A percentile compares a stretch with the other conserved stretches of the same genome.
phyloP scores from a whole-genome alignment of 192 early-diverging fungal species.

The Gamsiella multidivaricata region DNA sequence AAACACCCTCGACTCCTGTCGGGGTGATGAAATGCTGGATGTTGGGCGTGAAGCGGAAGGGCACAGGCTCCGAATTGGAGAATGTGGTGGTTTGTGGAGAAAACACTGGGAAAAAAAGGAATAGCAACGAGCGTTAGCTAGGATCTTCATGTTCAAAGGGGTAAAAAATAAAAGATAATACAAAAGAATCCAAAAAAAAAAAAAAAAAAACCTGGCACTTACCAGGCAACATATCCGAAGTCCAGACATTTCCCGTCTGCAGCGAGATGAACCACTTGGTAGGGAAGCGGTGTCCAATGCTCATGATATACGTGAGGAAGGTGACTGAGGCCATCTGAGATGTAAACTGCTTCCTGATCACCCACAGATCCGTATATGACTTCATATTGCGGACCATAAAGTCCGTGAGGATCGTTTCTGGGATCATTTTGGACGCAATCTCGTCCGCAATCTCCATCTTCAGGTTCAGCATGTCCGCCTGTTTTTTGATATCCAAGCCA shows the following conservation, averaged over 20 bases:
- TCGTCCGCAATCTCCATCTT: slow-evolving; percentile 91
- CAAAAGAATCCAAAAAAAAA: slow-evolving; percentile 52
- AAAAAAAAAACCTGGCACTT: slow-evolving; percentile 11
- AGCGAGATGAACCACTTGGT: slow-evolving; percentile 90
- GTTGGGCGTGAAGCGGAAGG: slow-evolving; percentile 98
- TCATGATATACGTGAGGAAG: slow-evolving; percentile 93
- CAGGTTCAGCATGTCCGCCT: slow-evolving; percentile 76
- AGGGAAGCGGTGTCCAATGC: slow-evolving; percentile 88
- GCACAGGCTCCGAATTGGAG: slow-evolving; percentile 87
- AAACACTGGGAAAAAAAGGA: slow-evolving; percentile 49
- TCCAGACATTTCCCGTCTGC: slow-evolving; percentile 87
- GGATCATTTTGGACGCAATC: slow-evolving; percentile 86
- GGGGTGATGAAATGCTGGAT: slow-evolving; percentile 95
- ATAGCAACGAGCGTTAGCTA: too few species aligned
- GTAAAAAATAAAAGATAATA: background rate
- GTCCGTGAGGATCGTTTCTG: slow-evolving; percentile 84
- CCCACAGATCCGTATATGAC: slow-evolving; percentile 92
- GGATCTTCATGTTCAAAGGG: too few species aligned
- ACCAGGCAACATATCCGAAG: slow-evolving; percentile 87
- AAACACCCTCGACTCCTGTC: slow-evolving; percentile 93
- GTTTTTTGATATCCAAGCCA: slow-evolving; percentile 65
- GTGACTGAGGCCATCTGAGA: slow-evolving; percentile 87
- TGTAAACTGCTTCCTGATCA: slow-evolving; percentile 94
- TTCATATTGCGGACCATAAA: slow-evolving; percentile 80
- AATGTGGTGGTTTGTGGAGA: slow-evolving; percentile 59